Percentiles rank a stretch among this genome's conserved stretches.
Conservation (phyloP, 108 stramenopile genomes). For the Cyclotella atomus region DNA sequence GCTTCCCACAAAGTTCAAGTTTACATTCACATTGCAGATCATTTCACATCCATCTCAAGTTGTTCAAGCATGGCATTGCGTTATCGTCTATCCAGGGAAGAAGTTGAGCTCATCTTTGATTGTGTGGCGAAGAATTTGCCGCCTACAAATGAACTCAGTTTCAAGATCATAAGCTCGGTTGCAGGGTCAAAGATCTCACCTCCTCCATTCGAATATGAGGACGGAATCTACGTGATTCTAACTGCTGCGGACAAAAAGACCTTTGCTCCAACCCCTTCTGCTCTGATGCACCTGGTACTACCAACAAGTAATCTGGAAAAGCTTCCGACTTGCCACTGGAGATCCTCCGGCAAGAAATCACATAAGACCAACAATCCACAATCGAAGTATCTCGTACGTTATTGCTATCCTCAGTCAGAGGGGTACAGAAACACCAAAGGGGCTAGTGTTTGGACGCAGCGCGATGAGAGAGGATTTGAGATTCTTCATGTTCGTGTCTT, state of each 20-base stretch:
- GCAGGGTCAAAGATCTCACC: constrained; percentile 1
- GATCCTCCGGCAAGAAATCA: neutral
- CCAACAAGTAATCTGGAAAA: neutral
- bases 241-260: neutral
- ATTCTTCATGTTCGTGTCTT: neutral
- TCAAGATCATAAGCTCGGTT: too few relatives aligned
- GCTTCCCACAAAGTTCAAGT: too few relatives aligned
- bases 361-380: neutral
- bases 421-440: neutral
- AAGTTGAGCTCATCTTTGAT: neutral
- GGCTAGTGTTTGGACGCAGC: neutral
- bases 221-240: neutral
- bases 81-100: neutral
- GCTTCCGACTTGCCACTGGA: constrained; percentile 2
- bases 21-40: neutral
- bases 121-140: neutral
- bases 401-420: neutral
- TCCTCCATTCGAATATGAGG: neutral
- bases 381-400: neutral
- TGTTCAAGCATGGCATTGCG: neutral
- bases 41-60: neutral
- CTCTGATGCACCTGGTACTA: neutral
- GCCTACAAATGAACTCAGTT: neutral
- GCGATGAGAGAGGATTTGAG: neutral
- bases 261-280: neutral